A percentile compares a stretch with the other conserved stretches of the same genome.
These are phyloP conservation scores for Tolypocladium ophioglossoides DNA, from an alignment of 2,329 filamentous ascomycete genomes.

Conservation along the genomic window DNA sequence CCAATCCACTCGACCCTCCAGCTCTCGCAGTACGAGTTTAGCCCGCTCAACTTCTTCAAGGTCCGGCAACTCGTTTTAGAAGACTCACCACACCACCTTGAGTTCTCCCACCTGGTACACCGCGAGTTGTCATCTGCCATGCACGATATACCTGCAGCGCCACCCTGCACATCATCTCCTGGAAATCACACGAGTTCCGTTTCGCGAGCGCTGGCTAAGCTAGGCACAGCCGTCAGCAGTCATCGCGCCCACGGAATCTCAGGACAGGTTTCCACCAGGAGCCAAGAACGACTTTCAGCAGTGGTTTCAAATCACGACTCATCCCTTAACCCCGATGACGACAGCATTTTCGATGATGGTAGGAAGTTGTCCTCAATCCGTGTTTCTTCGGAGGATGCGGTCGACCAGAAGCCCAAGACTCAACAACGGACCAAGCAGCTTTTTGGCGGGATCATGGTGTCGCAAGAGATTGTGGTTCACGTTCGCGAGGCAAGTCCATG, in stretches of 20 bases:
- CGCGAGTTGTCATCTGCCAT: conserved; percentile 40
- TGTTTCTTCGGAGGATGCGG: conserved; percentile 9
- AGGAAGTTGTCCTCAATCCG: conserved; percentile 1
- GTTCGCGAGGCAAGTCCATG: conserved; percentile 13
- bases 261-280: neutral
- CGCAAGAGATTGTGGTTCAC: conserved; percentile 50
- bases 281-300: conserved; percentile 6
- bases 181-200: neutral
- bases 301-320: conserved; percentile 1
- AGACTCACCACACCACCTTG: conserved; percentile 34
- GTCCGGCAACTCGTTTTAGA: conserved; percentile 52
- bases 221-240: neutral
- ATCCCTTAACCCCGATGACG: conserved; percentile 2
- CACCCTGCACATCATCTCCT: neutral
- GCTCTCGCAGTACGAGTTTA: conserved; percentile 44
- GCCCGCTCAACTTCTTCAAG: conserved; percentile 55
- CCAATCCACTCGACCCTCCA: conserved; percentile 46
- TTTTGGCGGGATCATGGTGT: conserved; percentile 50
- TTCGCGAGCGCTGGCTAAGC: neutral
- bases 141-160: conserved; percentile 8
- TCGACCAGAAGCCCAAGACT: conserved; percentile 3
- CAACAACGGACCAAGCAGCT: conserved; percentile 13
- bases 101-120: conserved; percentile 49
- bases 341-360: conserved; percentile 6
- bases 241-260: neutral